Conservation (phyloP, 805 yeast species). For the Kodamaea fukazawae region DNA sequence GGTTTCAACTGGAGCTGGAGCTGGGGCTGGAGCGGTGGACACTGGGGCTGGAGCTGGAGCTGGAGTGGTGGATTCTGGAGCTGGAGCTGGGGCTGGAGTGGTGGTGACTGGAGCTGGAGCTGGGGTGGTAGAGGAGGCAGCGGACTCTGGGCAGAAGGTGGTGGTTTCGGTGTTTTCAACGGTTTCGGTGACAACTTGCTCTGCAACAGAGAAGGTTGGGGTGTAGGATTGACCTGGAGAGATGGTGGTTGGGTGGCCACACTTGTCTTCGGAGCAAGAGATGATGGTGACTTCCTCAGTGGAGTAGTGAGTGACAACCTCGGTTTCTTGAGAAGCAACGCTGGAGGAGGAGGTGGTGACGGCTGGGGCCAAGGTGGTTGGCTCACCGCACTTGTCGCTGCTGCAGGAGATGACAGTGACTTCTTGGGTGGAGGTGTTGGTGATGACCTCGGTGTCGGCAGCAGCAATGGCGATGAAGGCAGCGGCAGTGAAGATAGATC, state of each 20-base stretch:
- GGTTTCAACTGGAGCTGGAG: conserved; percentile 6
- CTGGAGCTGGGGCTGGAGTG: conserved; percentile 10
- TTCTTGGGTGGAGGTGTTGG: conserved; percentile 18
- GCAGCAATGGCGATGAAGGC: conserved; percentile 21
- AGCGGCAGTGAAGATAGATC: conserved; percentile 18
- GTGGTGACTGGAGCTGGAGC: conserved; percentile 8
- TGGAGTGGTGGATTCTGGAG: conserved; percentile 5
- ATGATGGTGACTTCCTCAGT: conserved; percentile 23
- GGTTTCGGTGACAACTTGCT: conserved; percentile 26
- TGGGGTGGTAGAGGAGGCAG: conserved; percentile 6
- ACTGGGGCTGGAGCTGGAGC: conserved; percentile 13
- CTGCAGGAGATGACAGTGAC: conserved; percentile 28
- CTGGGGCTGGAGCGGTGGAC: conserved; percentile 9
- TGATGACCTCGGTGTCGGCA: conserved; percentile 15
- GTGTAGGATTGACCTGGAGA: conserved; percentile 11
- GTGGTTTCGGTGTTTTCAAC: conserved; percentile 19
- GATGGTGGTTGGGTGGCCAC: conserved; percentile 12
- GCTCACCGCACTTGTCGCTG: conserved; percentile 18
- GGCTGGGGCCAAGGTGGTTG: conserved; percentile 11
- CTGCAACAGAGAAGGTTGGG: conserved; percentile 26
- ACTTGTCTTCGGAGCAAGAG: conserved; percentile 20
- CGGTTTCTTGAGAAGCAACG: conserved; percentile 31
- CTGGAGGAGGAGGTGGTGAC: conserved; percentile 16
- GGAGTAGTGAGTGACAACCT: conserved; percentile 39
- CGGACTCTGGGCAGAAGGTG: conserved; percentile 5